These are phyloP conservation scores for Aureobasidium sp. DNA, from an alignment of 2,329 filamentous ascomycete species.

Conservation along the genomic window DNA sequence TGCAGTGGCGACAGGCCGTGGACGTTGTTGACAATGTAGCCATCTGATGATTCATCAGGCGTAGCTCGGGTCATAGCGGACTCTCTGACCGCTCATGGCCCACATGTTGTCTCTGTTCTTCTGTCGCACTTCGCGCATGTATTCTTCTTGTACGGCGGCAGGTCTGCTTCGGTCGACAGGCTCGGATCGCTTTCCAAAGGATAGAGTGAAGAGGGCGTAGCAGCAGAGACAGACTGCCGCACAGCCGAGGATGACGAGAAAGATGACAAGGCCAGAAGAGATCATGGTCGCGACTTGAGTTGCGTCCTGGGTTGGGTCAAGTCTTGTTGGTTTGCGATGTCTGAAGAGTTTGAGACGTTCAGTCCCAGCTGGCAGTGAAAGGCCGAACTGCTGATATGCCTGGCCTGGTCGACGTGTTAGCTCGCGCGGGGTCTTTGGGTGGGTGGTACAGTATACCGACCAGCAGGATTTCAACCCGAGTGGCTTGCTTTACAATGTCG, in stretches of 20 bases:
- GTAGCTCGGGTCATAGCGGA: conserved; percentile 3
- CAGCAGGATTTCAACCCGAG: conserved; percentile 8
- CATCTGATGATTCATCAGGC: not conserved
- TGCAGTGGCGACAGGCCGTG: not conserved
- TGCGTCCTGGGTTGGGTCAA: not conserved
- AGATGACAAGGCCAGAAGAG: conserved; percentile 15
- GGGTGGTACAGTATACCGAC: conserved; percentile 13
- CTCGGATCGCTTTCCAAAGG: conserved; percentile 1
- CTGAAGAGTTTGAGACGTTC: too few species aligned
- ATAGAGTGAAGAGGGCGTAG: conserved; percentile 8
- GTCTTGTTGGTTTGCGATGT: not conserved
- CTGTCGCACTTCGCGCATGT: conserved; percentile 18
- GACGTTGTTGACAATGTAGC: not conserved
- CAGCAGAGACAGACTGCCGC: conserved; percentile 11
- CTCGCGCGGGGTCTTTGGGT: conserved; percentile 9
- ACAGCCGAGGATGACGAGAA: conserved; percentile 17
- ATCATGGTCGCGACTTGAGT: conserved; percentile 6
- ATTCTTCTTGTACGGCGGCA: conserved; percentile 17
- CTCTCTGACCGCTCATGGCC: conserved; percentile 6
- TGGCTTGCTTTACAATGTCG: not conserved
- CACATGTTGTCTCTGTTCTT: conserved; percentile 15
- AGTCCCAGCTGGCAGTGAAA: too few species aligned
- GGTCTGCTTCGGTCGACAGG: conserved; percentile 6
- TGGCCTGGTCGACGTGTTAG: not conserved
- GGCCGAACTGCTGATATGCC: conserved; percentile 3